phyloP scores from a whole-genome alignment of 768 basidiomycete genomes.

The Auricularia auricula-judae region DNA sequence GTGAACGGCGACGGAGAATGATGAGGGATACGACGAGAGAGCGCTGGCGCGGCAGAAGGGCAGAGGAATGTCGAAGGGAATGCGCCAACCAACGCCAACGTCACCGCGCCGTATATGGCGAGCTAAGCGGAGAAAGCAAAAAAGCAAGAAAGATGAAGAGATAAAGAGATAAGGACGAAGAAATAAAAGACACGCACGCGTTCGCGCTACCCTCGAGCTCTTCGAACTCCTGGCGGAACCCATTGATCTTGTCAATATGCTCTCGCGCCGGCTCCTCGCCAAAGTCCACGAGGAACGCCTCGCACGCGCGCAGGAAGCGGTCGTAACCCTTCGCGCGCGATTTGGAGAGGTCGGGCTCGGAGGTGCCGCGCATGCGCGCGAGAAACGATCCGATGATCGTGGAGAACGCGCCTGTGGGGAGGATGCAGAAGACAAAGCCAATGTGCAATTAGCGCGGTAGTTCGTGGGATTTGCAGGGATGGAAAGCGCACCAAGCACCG shows the following conservation, averaged over 20 bases:
- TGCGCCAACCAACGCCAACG: too few species aligned
- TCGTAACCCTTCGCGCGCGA: slow-evolving; percentile 49
- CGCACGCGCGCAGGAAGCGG: slow-evolving; percentile 39
- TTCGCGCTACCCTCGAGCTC: slow-evolving; percentile 33
- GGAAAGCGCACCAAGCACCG: not conserved
- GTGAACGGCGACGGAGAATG: too few species aligned
- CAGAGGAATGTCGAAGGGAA: too few species aligned
- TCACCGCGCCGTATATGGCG: not conserved
- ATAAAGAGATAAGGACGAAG: not conserved
- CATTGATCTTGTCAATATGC: slow-evolving; percentile 18
- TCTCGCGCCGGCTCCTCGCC: slow-evolving; percentile 25
- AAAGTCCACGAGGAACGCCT: not conserved
- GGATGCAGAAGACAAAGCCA: not conserved
- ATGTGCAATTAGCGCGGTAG: not conserved
- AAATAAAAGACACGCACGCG: slow-evolving; percentile 16
- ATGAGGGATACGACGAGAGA: too few species aligned
- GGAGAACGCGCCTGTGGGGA: slow-evolving; percentile 38
- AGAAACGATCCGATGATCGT: slow-evolving; percentile 64
- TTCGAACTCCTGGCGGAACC: slow-evolving; percentile 33
- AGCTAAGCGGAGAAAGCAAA: not conserved
- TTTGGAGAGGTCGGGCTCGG: slow-evolving; percentile 57
- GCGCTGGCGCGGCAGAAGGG: too few species aligned
- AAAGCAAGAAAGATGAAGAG: not conserved
- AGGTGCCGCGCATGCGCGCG: slow-evolving; percentile 55
- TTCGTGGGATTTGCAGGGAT: not conserved